A percentile compares a stretch with the other conserved stretches of the same genome.
These are phyloP conservation scores for Colletotrichum liaoningense DNA, from an alignment of 2,329 filamentous ascomycete genomes.

Conservation along the genomic window DNA sequence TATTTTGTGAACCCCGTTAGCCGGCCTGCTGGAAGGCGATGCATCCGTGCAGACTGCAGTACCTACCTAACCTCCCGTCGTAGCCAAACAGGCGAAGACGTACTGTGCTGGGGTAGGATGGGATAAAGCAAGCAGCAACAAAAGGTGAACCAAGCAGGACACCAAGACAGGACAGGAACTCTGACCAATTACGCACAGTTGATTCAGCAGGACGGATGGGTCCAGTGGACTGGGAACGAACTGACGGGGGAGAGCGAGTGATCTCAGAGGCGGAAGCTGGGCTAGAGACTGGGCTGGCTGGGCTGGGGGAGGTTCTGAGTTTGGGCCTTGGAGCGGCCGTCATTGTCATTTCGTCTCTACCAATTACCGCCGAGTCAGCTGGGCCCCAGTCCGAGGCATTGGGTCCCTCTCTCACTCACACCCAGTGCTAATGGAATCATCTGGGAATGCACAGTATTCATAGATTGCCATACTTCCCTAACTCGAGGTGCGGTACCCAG, in stretches of 20 bases:
- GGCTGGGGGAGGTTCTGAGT: neutral
- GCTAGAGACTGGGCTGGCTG: no score
- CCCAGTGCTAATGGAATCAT: neutral
- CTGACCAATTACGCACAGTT: neutral
- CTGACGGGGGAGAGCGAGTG: neutral
- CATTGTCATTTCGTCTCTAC: conserved; percentile 26
- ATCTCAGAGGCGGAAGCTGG: neutral
- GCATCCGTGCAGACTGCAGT: neutral
- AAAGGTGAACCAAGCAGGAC: neutral
- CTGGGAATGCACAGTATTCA: no score
- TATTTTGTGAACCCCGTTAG: neutral
- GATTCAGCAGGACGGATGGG: neutral
- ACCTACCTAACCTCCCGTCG: neutral
- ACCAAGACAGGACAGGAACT: neutral
- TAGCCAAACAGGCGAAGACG: no score
- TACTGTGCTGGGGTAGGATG: neutral
- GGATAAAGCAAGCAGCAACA: neutral
- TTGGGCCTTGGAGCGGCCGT: conserved; percentile 8
- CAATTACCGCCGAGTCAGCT: conserved; percentile 34
- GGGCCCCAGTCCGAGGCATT: conserved; percentile 35
- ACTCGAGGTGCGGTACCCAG: no score
- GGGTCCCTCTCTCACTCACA: conserved; percentile 18
- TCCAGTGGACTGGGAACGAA: neutral
- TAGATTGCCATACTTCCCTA: no score
- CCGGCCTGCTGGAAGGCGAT: no score